phyloP scores from a whole-genome alignment of 768 basidiomycete species.

The Phlebiopsis flavidoalba region DNA sequence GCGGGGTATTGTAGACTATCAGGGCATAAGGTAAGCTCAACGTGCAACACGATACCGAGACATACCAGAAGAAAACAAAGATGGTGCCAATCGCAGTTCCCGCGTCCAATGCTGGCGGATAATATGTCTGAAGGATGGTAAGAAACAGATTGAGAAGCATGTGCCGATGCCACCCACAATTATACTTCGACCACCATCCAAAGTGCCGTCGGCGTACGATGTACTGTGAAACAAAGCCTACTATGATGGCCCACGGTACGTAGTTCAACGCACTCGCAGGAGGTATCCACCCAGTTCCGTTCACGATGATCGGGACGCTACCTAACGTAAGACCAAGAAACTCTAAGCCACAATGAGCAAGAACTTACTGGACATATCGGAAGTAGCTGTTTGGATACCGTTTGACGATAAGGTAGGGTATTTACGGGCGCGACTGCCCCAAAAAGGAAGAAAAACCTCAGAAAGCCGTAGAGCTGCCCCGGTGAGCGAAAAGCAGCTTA shows the following conservation, averaged over 20 bases:
- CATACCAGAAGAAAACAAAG: conserved; percentile 46
- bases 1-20: conserved; percentile 50
- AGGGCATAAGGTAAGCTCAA: background rate
- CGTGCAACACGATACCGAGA: background rate
- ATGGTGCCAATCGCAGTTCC: conserved; percentile 55
- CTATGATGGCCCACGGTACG: conserved; percentile 30
- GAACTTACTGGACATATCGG: conserved; percentile 27
- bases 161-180: conserved; percentile 21
- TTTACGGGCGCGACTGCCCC: conserved; percentile 35
- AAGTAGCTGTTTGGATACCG: conserved; percentile 58
- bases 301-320: conserved; percentile 35
- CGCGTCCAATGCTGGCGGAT: conserved; percentile 65
- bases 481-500: conserved; percentile 28
- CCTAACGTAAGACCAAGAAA: background rate
- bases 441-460: conserved; percentile 39
- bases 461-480: conserved; percentile 31
- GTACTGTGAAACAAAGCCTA: conserved; percentile 32
- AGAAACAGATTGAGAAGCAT: background rate
- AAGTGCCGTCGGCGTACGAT: conserved; percentile 33
- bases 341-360: background rate
- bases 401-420: conserved; percentile 39
- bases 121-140: conserved; percentile 40
- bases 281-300: conserved; percentile 34
- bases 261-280: conserved; percentile 38
- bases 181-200: conserved; percentile 36